Base-by-base conservation (phyloP, 495 filamentous ascomycete genomes). In the Hyaloscypha variabilis region DNA sequence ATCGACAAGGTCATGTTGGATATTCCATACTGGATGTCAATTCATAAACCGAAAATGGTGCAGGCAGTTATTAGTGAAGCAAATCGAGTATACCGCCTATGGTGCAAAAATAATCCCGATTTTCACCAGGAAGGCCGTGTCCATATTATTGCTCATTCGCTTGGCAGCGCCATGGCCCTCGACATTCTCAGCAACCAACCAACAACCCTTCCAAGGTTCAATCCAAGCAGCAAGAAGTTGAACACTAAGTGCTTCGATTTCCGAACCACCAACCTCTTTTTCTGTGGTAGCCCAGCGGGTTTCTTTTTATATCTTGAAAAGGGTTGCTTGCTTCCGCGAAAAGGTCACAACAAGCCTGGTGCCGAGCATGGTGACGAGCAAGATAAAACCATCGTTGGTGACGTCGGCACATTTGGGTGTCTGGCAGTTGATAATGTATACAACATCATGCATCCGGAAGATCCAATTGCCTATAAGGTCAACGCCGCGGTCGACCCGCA, bases 1-100 rank as follows among this genome's bases (percentile, higher is more conserved):
- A 93, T 99, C 66, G 93, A 90, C 60, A 95, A 99, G 73, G 93
- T 99, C 62, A 96, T 99, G 91, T 87, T 97, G 6, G 95, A 99
- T 73, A 92, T 99, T 36, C 95, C 95, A 0, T 97, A 96, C 70
- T 99, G 98, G 76, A 86, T 99, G 67, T 97, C 94, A 1, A 91
- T 95, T 69, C 95, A 97, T 76, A 95, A 97, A 69, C 87, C 89
- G 1, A 96, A 92, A 76, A 98, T 99, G 93, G 88, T 96, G 29
- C 83, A 88, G 60, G 94, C 94, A 1, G 88, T 97, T 25, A 88
- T 94, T n/a, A 81, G 80, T 70, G 95, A 99, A 77, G 95, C 95
- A 1, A 99, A 99, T 69, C 86, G 95, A 2, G 89, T 99, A 5
- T 97, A 94, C 72, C 86, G 90, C 8, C 83, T 98, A 3, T 99